Base-by-base conservation (phyloP, 352 stramenopile species). In the Blastocystis sp. region DNA sequence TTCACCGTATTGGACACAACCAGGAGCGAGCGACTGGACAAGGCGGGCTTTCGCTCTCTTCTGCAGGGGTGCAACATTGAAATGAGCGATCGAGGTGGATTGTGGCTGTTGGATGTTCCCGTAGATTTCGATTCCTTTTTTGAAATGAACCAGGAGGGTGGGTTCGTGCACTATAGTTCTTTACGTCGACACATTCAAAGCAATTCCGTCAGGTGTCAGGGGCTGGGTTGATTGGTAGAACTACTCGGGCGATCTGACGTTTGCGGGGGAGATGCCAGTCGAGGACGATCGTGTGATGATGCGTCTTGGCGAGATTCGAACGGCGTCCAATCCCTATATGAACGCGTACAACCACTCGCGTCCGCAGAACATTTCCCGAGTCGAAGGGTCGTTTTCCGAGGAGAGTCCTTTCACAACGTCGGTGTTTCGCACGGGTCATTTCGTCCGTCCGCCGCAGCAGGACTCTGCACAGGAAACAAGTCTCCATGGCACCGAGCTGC, bases 61-160 rank as follows among this genome's bases (percentile, higher is more conserved):
- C 48, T 81, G 36, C 14, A 64, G 34, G 44, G 11, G 16, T 49
- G 27, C 24, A 24, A 61, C 29, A 64, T 81, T 48, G 4, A n/a
- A 16, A 34, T 81, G 48, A 81, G 24, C 21, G 69, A 81, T 40
- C 24, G 32, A 11, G 69, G 69, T 81, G 27, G 14, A 6, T 48
- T 32, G 9, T 46, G 8, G 21, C 4, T 16, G 8, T 36, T 34
- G 7, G 29, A 42, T 2, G 32, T 24, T 24, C 18, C 18, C 32
- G 3, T 32, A 81, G 69, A 81, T 29, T 64, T 65, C 27, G 51
- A 32, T 6, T 81, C 61, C 38, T 64, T 81, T 51, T 81, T 81
- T 42, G 63, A 61, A 16, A 48, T 42, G 36, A 81, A 81, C 42
- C 40, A 54, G 53, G 1, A n/a, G 34, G 11, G 44, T 44, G 69